Evolutionary conservation across 805 yeast species (phyloP).

Genomic region (Metschnikowia proteae): DNA sequence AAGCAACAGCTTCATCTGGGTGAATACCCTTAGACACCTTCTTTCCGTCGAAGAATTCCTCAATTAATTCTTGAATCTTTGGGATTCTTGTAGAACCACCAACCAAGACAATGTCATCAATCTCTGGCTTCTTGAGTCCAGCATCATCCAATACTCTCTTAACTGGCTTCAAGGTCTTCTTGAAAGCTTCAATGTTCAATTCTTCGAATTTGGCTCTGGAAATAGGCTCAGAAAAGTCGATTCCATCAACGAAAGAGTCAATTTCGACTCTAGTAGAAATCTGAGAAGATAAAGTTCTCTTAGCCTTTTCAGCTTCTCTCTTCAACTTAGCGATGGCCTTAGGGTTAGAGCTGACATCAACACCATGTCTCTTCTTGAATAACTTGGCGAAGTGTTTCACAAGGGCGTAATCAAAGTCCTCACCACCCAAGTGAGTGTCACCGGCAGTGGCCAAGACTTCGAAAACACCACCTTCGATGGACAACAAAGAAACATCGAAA

Average conservation of each 20-base stretch:
- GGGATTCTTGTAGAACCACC: constrained; percentile 24
- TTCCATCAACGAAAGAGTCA: constrained; percentile 21
- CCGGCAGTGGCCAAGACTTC: constrained; percentile 40
- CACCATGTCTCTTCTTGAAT: constrained; percentile 20
- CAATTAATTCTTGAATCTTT: constrained; percentile 21
- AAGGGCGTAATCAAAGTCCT: constrained; percentile 20
- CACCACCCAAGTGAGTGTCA: constrained; percentile 25
- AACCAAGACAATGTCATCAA: constrained; percentile 22
- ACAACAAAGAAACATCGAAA: constrained; percentile 23
- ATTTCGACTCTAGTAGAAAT: constrained; percentile 19
- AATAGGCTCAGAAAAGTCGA: constrained; percentile 21
- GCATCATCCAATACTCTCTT: constrained; percentile 20
- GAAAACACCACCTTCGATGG: constrained; percentile 21
- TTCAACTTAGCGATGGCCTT: constrained; percentile 22
- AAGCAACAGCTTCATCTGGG: constrained; percentile 50
- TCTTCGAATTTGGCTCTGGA: constrained; percentile 23
- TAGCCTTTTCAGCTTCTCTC: constrained; percentile 23
- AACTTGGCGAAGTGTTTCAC: constrained; percentile 19
- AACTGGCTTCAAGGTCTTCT: constrained; percentile 22
- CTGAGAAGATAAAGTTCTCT: constrained; percentile 22
- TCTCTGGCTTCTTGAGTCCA: constrained; percentile 19
- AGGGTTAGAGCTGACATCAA: constrained; percentile 17
- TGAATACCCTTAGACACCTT: constrained; percentile 25
- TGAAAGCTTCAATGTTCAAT: constrained; percentile 21
- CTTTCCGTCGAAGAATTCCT: constrained; percentile 20